These are phyloP conservation scores for Pleurotus tuber-regium DNA, from an alignment of 768 basidiomycete genomes.

Conservation along the genomic window DNA sequence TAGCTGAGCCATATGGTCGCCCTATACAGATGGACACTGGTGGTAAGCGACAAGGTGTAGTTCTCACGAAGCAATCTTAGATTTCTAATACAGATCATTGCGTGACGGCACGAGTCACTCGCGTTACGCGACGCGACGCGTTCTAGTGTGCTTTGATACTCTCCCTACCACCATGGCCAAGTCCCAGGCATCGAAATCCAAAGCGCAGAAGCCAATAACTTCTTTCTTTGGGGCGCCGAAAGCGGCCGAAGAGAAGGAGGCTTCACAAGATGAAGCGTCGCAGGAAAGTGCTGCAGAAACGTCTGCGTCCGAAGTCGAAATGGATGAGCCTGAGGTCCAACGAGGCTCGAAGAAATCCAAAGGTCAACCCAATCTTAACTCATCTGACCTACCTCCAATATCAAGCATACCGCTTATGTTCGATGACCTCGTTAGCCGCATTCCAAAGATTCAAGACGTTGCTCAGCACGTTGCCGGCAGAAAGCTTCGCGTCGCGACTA, in stretches of 20 bases:
- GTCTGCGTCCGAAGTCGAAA: constrained; percentile 23
- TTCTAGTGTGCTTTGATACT: constrained; percentile 16
- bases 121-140: constrained; percentile 11
- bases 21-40: too few species aligned
- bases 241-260: constrained; percentile 1
- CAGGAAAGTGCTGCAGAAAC: not conserved
- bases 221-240: constrained; percentile 47
- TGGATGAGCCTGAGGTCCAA: constrained; percentile 22
- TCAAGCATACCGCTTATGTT: constrained; percentile 71
- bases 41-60: too few species aligned
- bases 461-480: constrained; percentile 70
- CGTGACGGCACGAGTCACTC: too few species aligned
- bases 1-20: too few species aligned
- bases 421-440: constrained; percentile 64
- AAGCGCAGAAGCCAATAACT: constrained; percentile 51
- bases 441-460: constrained; percentile 64
- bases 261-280: not conserved
- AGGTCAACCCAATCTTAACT: constrained; percentile 37
- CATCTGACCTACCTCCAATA: constrained; percentile 75
- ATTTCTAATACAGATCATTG: too few species aligned
- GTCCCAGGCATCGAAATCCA: constrained; percentile 35
- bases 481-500: constrained; percentile 90
- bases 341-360: constrained; percentile 26
- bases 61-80: too few species aligned
- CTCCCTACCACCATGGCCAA: constrained; percentile 44